phyloP scores from a whole-genome alignment of 495 filamentous ascomycete species.

The Aspergillus saccharolyticus region DNA sequence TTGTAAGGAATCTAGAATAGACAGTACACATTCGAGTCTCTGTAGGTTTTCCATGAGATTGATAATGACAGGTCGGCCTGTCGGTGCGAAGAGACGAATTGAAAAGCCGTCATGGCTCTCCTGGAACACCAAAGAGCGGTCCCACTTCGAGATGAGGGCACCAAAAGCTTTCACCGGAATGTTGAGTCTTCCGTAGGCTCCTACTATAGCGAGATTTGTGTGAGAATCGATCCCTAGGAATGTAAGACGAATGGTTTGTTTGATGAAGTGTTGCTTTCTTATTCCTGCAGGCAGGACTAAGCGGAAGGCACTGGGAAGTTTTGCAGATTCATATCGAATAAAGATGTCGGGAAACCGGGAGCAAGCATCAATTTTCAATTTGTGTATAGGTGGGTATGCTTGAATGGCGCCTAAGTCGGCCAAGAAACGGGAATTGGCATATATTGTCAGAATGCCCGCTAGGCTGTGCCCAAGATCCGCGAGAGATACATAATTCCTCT shows the following conservation, averaged over 20 bases:
- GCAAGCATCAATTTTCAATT: conserved; percentile 29
- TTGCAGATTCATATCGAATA: conserved; percentile 30
- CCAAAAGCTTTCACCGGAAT: conserved; percentile 24
- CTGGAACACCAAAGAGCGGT: conserved; percentile 33
- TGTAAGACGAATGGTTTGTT: conserved; percentile 34
- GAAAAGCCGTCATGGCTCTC: conserved; percentile 34
- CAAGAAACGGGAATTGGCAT: conserved; percentile 39
- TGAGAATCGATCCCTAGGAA: conserved; percentile 39
- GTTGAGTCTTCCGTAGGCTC: conserved; percentile 34
- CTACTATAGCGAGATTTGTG: conserved; percentile 31
- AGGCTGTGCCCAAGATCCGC: conserved; percentile 38
- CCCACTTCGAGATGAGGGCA: conserved; percentile 24
- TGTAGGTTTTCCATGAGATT: conserved; percentile 37
- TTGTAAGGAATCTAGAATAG: conserved; percentile 35
- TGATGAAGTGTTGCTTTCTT: conserved; percentile 27
- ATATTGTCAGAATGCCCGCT: conserved; percentile 37
- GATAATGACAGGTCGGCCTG: conserved; percentile 33
- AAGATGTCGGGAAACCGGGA: conserved; percentile 34
- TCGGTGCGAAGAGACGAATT: conserved; percentile 36
- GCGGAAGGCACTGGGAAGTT: conserved; percentile 30
- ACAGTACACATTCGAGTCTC: conserved; percentile 38
- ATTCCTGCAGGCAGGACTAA: conserved; percentile 26
- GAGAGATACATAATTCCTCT: conserved; percentile 24
- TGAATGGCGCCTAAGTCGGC: conserved; percentile 28
- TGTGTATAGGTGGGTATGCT: conserved; percentile 31